These are phyloP conservation scores for Aleurites moluccanus DNA, from an alignment of 441 rosid genomes.

Conservation along the genomic window DNA sequence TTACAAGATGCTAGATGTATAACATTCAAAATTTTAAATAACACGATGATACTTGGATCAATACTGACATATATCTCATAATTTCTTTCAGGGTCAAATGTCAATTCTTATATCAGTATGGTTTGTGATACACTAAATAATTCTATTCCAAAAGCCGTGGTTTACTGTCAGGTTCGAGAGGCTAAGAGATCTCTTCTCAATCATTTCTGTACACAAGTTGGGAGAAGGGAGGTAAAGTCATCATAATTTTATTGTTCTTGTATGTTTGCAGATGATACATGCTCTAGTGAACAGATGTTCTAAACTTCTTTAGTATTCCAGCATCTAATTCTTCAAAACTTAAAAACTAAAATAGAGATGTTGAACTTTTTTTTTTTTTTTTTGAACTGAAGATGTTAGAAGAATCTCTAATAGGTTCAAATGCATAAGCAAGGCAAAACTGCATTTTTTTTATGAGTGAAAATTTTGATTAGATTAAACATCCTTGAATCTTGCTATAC, in stretches of 20 bases:
- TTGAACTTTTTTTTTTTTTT: too few relatives aligned
- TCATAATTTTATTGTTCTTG: neutral
- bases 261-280: too few relatives aligned
- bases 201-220: constrained; percentile 82
- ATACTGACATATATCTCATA: constrained; percentile 11
- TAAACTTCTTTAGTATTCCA: neutral
- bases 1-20: neutral
- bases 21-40: neutral
- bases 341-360: too few relatives aligned
- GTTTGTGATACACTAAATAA: constrained; percentile 85
- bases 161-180: constrained; percentile 91
- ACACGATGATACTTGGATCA: neutral
- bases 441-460: neutral
- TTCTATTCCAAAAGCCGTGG: constrained; percentile 95
- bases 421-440: neutral
- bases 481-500: too few relatives aligned
- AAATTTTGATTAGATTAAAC: neutral
- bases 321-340: neutral
- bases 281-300: too few relatives aligned
- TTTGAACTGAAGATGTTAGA: neutral
- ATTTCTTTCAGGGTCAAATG: constrained; percentile 76
- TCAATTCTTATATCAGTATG: constrained; percentile 82
- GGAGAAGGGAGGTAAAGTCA: constrained; percentile 82
- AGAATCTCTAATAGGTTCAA: too few relatives aligned
- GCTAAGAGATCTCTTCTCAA: constrained; percentile 91